phyloP scores from a whole-genome alignment of 352 stramenopile species.

The Halophytophthora polymorphica region DNA sequence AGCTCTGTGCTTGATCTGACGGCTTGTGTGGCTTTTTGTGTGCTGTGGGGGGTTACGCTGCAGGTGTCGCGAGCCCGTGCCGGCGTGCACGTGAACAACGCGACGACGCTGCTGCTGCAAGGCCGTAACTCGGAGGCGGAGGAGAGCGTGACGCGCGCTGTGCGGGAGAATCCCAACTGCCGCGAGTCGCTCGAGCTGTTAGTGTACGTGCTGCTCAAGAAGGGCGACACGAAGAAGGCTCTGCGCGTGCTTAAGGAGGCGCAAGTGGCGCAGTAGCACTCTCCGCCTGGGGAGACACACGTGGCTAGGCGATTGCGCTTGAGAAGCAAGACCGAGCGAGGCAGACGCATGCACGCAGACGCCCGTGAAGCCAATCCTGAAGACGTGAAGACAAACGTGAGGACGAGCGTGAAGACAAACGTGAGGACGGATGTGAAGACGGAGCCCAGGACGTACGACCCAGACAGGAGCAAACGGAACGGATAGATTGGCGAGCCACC shows the following conservation, averaged over 20 bases:
- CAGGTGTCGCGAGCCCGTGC: slow-evolving; percentile 65
- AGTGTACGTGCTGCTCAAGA: slow-evolving; percentile 88
- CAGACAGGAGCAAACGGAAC: no score
- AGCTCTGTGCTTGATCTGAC: slow-evolving; percentile 5
- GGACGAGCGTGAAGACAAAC: no score
- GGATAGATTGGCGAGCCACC: no score
- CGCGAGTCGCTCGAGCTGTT: slow-evolving; percentile 82
- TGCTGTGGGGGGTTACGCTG: not conserved
- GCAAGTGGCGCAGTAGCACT: slow-evolving; percentile 65
- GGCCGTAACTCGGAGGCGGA: slow-evolving; percentile 70
- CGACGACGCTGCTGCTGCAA: slow-evolving; percentile 74
- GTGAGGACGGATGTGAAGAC: no score
- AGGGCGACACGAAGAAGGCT: slow-evolving; percentile 87
- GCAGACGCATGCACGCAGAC: slow-evolving; percentile 7
- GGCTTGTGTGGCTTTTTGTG: not conserved
- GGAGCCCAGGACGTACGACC: no score
- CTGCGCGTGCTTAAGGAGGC: slow-evolving; percentile 85
- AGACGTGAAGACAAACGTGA: no score
- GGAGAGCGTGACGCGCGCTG: slow-evolving; percentile 79
- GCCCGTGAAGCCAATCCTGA: no score
- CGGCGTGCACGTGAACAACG: slow-evolving; percentile 85
- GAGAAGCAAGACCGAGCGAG: not conserved
- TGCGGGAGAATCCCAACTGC: slow-evolving; percentile 78
- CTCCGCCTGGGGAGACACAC: not conserved
- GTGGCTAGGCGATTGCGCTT: no score